Evolutionary conservation across 257 asterid species (phyloP), one percentile per base, ranked within the genome.

Genomic region (Gentiana dahurica): DNA sequence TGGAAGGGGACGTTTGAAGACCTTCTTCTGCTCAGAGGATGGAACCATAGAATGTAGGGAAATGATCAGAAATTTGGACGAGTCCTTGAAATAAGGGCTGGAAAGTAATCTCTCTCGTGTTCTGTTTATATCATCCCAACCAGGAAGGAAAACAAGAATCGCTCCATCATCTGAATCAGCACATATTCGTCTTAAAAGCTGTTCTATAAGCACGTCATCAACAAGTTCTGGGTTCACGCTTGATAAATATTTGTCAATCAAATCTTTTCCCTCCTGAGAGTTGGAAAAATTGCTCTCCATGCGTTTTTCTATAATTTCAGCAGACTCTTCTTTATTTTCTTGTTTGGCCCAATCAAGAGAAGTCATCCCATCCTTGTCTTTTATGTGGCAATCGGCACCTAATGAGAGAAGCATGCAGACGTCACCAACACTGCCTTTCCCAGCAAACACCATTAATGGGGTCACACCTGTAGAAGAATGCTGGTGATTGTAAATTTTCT

Each of bases 1-100:
- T 46, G 60, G 76, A 38, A 82, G 82, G 33, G 88, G 86, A 3
- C 70, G 82, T 59, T 59, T 60, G 65, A 92, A 88, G 51, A 84
- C 91, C 80, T 73, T 83, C 82, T 73, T 88, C 64, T 92, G 98
- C 79, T 92, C 97, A 54, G 35, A 66, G 49, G 79, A 54, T 7
- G 98, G 98, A 51, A 92, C 89, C 95, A 75, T 66, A 65, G 98
- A 92, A 74, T 88, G 97, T 49, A 92, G 86, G 64, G 90, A 33
- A 38, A 92, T 63, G 13, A 92, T 64, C 47, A 76, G 10, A 70
- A 81, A 92, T 62, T 73, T 85, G 6, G 93, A 75, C 4, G 75
- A 57, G 56, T 92, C 84, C 34, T 63, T 75, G 67, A 88, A 92
- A 64, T 68, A 83, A 37, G 89, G 86, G 69, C 82, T 85, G 12